These are phyloP conservation scores for Pseudomonodictys pantanalensis DNA, from an alignment of 495 filamentous ascomycete species.

Conservation along the genomic window DNA sequence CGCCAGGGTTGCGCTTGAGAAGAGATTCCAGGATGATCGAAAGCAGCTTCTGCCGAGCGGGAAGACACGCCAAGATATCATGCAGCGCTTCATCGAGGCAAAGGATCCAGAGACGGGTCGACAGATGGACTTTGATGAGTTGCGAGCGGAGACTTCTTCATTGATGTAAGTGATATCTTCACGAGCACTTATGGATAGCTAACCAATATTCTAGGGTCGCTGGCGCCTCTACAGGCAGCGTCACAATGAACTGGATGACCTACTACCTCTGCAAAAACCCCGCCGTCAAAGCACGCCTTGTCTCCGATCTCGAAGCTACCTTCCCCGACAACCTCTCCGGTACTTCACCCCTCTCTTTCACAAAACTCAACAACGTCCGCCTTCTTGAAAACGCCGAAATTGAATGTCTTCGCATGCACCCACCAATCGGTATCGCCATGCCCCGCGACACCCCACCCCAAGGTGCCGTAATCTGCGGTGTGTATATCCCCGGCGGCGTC, in stretches of 20 bases:
- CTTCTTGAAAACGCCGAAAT: slow-evolving; percentile 28
- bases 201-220: slow-evolving; percentile 2
- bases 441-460: slow-evolving; percentile 26
- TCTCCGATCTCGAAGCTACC: slow-evolving; percentile 16
- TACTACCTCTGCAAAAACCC: slow-evolving; percentile 34
- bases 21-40: slow-evolving; percentile 16
- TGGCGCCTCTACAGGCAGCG: slow-evolving; percentile 20
- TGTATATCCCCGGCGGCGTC: slow-evolving; percentile 20
- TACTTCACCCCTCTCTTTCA: slow-evolving; percentile 13
- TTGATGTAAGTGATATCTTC: slow-evolving; percentile 31
- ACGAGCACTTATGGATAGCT: too few species aligned
- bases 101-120: slow-evolving; percentile 28
- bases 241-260: slow-evolving; percentile 32
- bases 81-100: slow-evolving; percentile 31
- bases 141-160: slow-evolving; percentile 25
- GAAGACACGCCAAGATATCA: slow-evolving; percentile 28
- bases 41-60: slow-evolving; percentile 12
- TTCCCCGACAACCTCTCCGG: slow-evolving; percentile 20
- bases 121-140: slow-evolving; percentile 31
- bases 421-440: slow-evolving; percentile 21
- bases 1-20: slow-evolving; percentile 16
- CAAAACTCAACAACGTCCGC: slow-evolving; percentile 19
- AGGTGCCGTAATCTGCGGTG: slow-evolving; percentile 20
- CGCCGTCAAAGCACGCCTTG: neutral
- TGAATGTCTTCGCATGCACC: slow-evolving; percentile 29